Evolutionary conservation across 2,329 filamentous ascomycete genomes (phyloP).

Genomic region (Rhynchosporium graminicola): DNA sequence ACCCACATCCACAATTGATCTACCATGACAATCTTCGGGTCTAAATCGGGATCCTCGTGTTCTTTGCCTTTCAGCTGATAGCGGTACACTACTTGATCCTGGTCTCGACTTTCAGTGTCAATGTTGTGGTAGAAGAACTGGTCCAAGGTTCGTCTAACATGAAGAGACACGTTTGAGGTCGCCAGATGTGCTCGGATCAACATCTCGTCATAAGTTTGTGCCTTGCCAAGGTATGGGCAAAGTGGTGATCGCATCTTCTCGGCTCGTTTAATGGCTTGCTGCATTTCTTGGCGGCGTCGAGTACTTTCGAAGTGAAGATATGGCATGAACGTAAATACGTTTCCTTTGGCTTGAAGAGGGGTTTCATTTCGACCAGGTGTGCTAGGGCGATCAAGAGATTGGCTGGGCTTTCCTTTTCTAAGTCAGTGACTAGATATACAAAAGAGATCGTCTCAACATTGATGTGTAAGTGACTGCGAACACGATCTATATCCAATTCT

Average conservation of each 20-base stretch:
- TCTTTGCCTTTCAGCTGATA: slow-evolving; percentile 30
- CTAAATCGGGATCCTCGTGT: slow-evolving; percentile 17
- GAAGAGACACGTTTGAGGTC: slow-evolving; percentile 41
- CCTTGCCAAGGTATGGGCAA: slow-evolving; percentile 25
- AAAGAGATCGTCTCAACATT: not conserved
- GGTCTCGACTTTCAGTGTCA: slow-evolving; percentile 45
- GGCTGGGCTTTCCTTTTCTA: slow-evolving; percentile 17
- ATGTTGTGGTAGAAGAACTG: slow-evolving; percentile 49
- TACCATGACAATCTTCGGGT: slow-evolving; percentile 45
- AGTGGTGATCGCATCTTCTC: slow-evolving; percentile 25
- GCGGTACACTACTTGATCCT: slow-evolving; percentile 38
- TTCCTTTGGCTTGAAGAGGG: slow-evolving; percentile 23
- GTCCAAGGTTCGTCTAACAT: slow-evolving; percentile 49
- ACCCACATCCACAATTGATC: slow-evolving; percentile 50
- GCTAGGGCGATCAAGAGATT: slow-evolving; percentile 17
- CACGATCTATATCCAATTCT: not conserved
- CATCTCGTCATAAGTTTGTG: slow-evolving; percentile 35
- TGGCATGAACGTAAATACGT: slow-evolving; percentile 35
- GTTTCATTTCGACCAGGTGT: slow-evolving; percentile 26
- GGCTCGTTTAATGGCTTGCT: slow-evolving; percentile 34
- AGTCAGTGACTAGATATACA: not conserved
- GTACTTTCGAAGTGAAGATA: slow-evolving; percentile 37
- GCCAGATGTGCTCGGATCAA: slow-evolving; percentile 35
- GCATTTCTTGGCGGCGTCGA: slow-evolving; percentile 32
- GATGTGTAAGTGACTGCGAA: not conserved